Evolutionary conservation across 345 rosid species (phyloP), one percentile per base, ranked within the genome.

Genomic region (Toxicodendron radicans): DNA sequence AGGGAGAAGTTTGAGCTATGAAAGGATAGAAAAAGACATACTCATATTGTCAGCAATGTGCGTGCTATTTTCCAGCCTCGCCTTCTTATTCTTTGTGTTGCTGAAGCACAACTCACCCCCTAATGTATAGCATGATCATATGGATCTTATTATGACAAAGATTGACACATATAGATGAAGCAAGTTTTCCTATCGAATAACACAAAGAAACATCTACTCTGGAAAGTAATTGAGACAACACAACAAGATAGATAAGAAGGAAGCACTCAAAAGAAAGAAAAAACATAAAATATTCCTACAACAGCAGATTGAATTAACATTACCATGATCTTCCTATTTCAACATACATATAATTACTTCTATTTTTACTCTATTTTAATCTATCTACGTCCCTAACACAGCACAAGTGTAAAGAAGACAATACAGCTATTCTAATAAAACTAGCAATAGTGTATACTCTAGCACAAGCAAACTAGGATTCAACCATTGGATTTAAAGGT

Each of bases 91-190:
- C 77, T 75, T 79, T 58, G 58, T 72, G 12, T 60, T 77, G 41
- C 72, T 81, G 5, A 75, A 77, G 79, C 82, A 84, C 64, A 81
- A 79, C 58, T 84, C 72, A 46, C 53, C 74, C 17, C 59, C 74
- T 30, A 73, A 45, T 33, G 48, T 2, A 16, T 74, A 63, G 77
- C 18, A 66, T 45, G 20, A 57, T 71, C 68, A 62, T 53, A 57
- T 14, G 12, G 13, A 35, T 68, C 63, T n/a, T 53, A 41, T 38
- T 7, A 13, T 53, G 21, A 12, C 8, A 41, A 21, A 20, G 1
- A 52, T 18, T 7, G 48, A 53, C 52, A n/a, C 27, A 53, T 33
- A n/a, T 68, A 18, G 30, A 10, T 51, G 48, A 52, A 68, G 16
- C 58, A 53, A 52, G 72, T 10, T 78, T 70, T 57, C 1, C 21